Base-by-base conservation (phyloP, 2,329 filamentous ascomycete species). In the Lecanicillium sp. region DNA sequence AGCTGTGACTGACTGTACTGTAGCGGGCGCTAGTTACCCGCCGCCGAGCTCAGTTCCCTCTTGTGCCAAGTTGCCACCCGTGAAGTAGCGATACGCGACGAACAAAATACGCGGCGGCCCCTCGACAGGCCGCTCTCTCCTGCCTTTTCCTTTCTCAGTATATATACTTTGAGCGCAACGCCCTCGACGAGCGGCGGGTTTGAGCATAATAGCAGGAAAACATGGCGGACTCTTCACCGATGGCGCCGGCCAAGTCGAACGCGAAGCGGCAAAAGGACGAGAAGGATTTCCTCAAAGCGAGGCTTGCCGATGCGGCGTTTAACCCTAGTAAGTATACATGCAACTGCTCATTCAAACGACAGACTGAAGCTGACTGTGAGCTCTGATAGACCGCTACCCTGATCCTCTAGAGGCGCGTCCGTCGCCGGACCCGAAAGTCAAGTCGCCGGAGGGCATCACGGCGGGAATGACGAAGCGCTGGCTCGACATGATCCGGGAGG, bases 401-500 rank as follows among this genome's bases (percentile, higher is more conserved):
- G 74, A 79, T 50, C 75, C 75, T 26, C 61, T 79, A 48, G 54
- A 66, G 12, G 65, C 68, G 20, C 64, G 68, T 20, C 55, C 62
- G 39, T 54, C 59, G 3, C 48, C 63, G 4, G 59, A 58, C 49
- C 53, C 67, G 43, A 54, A 62, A 49, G 54, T 63, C 52, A 63
- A 65, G 44, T 8, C 17, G 10, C 68, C 70, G 0, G 62, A 56
- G 15, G 66, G 65, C 2, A 61, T 72, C 8, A 71, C 71, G 4
- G 52, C 57, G 3, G 68, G 71, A 51, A 63, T 62, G 49, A 73
- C 76, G 56, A 56, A 60, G 30, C 59, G 57, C 19, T 62, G 76
- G 56, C 58, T 67, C 15, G 59, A 58, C 19, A 61, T 61, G 49
- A 62, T 70, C 20, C 55, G 55, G 35, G 51, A 48, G 9, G 36